Conservation (phyloP, 441 rosid species). For the Jatropha multifida region DNA sequence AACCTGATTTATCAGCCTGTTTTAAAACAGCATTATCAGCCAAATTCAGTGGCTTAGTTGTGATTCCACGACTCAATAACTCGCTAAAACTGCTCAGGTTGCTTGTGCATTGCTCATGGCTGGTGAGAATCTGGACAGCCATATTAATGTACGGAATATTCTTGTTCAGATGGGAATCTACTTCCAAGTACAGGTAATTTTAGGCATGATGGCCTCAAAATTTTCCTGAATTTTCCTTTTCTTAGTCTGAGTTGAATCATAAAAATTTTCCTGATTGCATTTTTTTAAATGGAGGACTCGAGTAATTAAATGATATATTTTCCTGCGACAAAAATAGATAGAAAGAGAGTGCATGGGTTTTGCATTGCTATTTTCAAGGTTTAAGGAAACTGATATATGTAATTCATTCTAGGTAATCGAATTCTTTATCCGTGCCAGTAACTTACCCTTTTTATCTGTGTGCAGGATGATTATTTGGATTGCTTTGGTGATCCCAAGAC, state of each 20-base stretch:
- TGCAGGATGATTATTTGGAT: constrained; percentile 85
- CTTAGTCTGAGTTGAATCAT: background rate
- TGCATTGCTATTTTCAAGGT: background rate
- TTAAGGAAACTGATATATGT: background rate
- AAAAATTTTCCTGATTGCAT: background rate
- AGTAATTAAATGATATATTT: background rate
- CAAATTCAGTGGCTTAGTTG: constrained; percentile 10
- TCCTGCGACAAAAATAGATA: background rate
- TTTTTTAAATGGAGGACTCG: background rate
- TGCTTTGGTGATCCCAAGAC: constrained; percentile 77
- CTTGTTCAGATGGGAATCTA: constrained; percentile 88
- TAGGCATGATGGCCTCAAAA: background rate
- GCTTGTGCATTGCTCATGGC: constrained; percentile 83
- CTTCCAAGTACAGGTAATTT: constrained; percentile 79
- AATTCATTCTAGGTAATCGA: background rate
- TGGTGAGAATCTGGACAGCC: constrained; percentile 77
- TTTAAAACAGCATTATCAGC: background rate
- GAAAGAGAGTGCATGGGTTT: background rate
- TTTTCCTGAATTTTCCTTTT: background rate
- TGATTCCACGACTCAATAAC: background rate
- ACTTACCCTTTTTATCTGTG: constrained; percentile 18
- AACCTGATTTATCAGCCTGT: background rate
- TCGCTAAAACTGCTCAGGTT: constrained; percentile 37
- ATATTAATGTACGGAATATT: constrained; percentile 61
- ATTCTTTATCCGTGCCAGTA: background rate